Percentiles rank a stretch among this genome's conserved stretches.
These are phyloP conservation scores for Detonula confervacea DNA, from an alignment of 352 stramenopile species.

Conservation along the genomic window DNA sequence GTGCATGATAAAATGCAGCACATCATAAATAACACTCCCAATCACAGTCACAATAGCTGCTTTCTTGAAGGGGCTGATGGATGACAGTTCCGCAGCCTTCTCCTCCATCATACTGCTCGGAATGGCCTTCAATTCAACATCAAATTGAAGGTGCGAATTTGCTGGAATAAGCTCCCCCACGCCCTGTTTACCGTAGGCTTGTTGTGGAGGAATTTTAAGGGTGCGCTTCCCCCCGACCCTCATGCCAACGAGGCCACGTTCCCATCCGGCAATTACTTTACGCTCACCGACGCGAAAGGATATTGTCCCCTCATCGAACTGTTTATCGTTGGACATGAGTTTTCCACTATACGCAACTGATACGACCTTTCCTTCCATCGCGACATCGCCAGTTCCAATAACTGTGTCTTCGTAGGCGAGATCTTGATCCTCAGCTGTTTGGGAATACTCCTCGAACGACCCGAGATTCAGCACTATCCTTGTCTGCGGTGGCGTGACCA, in stretches of 20 bases:
- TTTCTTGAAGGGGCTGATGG: background rate
- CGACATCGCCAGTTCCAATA: constrained; percentile 38
- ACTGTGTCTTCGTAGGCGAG: background rate
- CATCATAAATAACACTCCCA: background rate
- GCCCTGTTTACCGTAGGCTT: constrained; percentile 68
- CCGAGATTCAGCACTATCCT: background rate
- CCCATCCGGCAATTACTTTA: constrained; percentile 66
- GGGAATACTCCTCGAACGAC: background rate
- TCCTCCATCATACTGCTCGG: background rate
- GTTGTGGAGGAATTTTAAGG: constrained; percentile 55
- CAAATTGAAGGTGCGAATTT: constrained; percentile 58
- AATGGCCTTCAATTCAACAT: constrained; percentile 56
- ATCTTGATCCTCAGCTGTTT: background rate
- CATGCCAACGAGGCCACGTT: constrained; percentile 72
- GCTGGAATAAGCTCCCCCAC: constrained; percentile 45
- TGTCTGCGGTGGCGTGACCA: background rate
- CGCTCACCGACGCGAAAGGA: constrained; percentile 66
- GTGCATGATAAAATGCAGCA: background rate
- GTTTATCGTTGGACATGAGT: constrained; percentile 41
- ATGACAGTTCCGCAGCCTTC: background rate
- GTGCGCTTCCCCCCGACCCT: constrained; percentile 56
- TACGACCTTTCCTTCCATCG: constrained; percentile 47
- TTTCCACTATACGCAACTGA: constrained; percentile 58
- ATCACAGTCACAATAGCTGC: background rate
- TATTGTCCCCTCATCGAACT: constrained; percentile 69